Percentiles rank a stretch among this genome's conserved stretches.
phyloP scores from a whole-genome alignment of 2,329 filamentous ascomycete genomes.

The Huntiella abstrusa region DNA sequence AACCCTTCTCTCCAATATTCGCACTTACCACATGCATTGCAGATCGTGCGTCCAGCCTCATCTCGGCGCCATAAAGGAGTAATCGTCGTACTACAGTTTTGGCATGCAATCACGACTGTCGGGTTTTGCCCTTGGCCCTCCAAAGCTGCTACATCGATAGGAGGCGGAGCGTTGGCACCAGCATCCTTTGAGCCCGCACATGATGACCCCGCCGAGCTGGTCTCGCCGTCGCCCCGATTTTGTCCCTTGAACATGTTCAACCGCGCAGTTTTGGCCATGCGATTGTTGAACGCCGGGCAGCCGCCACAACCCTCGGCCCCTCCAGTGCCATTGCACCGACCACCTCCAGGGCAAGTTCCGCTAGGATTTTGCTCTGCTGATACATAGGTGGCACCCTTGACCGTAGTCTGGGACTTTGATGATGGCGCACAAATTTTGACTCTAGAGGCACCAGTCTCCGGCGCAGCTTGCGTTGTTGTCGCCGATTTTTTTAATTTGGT shows the following conservation, averaged over 20 bases:
- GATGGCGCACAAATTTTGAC: conserved; percentile 18
- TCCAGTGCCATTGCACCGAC: conserved; percentile 88
- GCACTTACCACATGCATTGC: conserved; percentile 83
- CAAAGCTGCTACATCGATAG: conserved; percentile 23
- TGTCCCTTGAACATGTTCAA: conserved; percentile 38
- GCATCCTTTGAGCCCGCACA: conserved; percentile 3
- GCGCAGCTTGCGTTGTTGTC: conserved; percentile 25
- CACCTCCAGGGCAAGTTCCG: conserved; percentile 90
- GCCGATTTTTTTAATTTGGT: conserved; percentile 73
- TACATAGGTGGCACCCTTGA: conserved; percentile 49
- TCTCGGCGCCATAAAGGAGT: conserved; percentile 92
- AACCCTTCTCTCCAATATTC: background rate
- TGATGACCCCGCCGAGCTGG: conserved; percentile 16
- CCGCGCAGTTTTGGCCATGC: conserved; percentile 72
- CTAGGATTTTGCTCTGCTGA: conserved; percentile 53
- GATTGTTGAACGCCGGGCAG: conserved; percentile 93
- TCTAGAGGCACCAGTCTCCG: conserved; percentile 25
- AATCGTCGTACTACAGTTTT: conserved; percentile 92
- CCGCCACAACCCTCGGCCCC: conserved; percentile 89
- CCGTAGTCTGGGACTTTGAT: conserved; percentile 23
- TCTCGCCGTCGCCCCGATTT: conserved; percentile 12
- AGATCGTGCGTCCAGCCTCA: conserved; percentile 88
- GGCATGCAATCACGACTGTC: conserved; percentile 66
- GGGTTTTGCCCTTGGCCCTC: conserved; percentile 28
- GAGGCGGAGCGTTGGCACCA: conserved; percentile 8